Base-by-base conservation (phyloP, 441 rosid genomes). In the Lagerstroemia fauriei region DNA sequence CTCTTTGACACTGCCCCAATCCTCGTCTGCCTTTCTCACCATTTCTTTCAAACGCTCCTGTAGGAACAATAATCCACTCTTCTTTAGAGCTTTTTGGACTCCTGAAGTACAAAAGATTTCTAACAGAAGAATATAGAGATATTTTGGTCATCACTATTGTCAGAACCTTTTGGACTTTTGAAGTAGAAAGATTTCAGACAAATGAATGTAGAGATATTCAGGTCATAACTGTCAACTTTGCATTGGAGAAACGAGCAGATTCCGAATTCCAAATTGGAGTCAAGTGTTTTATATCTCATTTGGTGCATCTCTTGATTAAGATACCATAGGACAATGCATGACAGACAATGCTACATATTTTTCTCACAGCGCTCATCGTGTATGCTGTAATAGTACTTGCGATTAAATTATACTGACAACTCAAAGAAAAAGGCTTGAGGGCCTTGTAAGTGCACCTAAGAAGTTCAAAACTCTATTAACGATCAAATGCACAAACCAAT, bases 21-120 rank as follows among this genome's bases (percentile, higher is more conserved):
- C 91, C 0, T 94, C 98, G 90, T 96, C 95, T 50, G 99, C 99
- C 87, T 91, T 95, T 91, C 93, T 97, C 90, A 97, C 93, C 85
- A 90, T 84, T 13, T 93, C 80, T 87, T 95, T 97, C 51, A 95
- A 97, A 88, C 86, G 92, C 31, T 94, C 84, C 99, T 96, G 91
- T 83, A 90, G 59, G 77, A 87, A 86, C 27, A 59, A 20, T 16
- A 34, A 20, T 18, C 38, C n/a, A 31, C 22, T 72, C 38, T 38
- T 72, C 24, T 13, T 22, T 4, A n/a, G 38, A 41, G 4, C 12
- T 10, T 50, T 9, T 50, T 50, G 53, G 4, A 76, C 70, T 73
- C 17, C 5, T 50, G 53, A 50, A 50, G 53, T 50, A 50, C 53
- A 50, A 10, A 50, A 50, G 53, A 50, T 14, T 50, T 50, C 53